phyloP scores from a whole-genome alignment of 768 basidiomycete species.

The Xerocomus potaroensis region DNA sequence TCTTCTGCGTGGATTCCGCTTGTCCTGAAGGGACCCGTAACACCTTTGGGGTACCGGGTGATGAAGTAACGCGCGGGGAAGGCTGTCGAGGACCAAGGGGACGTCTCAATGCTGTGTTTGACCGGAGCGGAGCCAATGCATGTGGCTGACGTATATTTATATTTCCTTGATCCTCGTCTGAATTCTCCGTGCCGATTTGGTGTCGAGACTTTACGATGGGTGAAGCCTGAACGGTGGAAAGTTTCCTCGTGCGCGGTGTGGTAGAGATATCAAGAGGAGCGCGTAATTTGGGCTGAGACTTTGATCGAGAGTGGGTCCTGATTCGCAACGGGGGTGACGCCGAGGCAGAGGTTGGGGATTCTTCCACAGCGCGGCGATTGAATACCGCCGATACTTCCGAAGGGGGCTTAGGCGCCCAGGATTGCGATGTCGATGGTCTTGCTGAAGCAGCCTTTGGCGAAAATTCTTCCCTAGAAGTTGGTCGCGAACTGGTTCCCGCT shows the following conservation, averaged over 20 bases:
- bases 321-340: background rate
- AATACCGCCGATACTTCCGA: background rate
- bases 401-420: background rate
- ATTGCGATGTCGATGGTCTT: background rate
- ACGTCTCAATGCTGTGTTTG: conserved; percentile 23
- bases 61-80: conserved; percentile 11
- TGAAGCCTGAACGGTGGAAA: conserved; percentile 31
- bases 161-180: background rate
- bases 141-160: background rate
- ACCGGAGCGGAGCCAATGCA: conserved; percentile 18
- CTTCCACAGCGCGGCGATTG: background rate
- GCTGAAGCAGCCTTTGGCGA: background rate
- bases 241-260: conserved; percentile 16
- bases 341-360: background rate
- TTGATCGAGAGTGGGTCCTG: conserved; percentile 25
- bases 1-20: conserved; percentile 4
- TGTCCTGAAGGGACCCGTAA: conserved; percentile 2
- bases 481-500: conserved; percentile 9
- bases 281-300: conserved; percentile 35
- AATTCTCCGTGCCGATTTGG: conserved; percentile 11
- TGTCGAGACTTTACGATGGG: conserved; percentile 17
- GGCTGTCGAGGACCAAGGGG: conserved; percentile 21
- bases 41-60: background rate
- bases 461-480: conserved; percentile 13
- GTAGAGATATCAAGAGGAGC: conserved; percentile 5